Percentiles rank a stretch among this genome's conserved stretches.
Conservation (phyloP, 2,329 filamentous ascomycete genomes). For the Monilinia polystroma region DNA sequence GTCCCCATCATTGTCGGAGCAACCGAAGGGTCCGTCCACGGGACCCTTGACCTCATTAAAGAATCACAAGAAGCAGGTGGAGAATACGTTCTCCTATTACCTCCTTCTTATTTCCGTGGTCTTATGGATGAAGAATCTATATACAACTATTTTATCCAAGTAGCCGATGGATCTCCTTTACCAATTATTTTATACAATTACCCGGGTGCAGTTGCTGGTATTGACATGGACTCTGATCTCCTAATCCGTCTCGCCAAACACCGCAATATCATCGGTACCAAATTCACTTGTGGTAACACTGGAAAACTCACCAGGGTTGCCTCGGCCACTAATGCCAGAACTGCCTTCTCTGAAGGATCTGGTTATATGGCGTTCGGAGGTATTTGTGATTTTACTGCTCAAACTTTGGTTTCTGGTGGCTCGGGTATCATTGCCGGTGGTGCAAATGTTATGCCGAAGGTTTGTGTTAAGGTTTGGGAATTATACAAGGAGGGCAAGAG, state of each 20-base stretch:
- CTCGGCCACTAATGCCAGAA: slow-evolving; percentile 67
- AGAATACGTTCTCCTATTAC: slow-evolving; percentile 77
- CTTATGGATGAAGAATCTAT: slow-evolving; percentile 72
- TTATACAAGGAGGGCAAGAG: slow-evolving; percentile 70
- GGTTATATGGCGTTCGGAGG: slow-evolving; percentile 86
- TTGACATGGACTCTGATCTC: slow-evolving; percentile 87
- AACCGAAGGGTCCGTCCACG: slow-evolving; percentile 76
- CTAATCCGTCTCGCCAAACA: slow-evolving; percentile 77
- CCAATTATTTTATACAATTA: slow-evolving; percentile 91
- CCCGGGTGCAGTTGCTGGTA: slow-evolving; percentile 79
- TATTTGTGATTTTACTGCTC: slow-evolving; percentile 83
- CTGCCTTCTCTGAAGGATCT: slow-evolving; percentile 56
- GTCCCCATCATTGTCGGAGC: slow-evolving; percentile 82
- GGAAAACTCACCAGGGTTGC: slow-evolving; percentile 86
- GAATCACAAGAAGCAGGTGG: slow-evolving; percentile 67
- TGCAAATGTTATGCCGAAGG: slow-evolving; percentile 81
- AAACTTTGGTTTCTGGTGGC: slow-evolving; percentile 75
- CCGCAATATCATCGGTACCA: slow-evolving; percentile 82
- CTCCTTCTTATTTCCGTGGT: slow-evolving; percentile 78
- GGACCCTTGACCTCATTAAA: slow-evolving; percentile 73
- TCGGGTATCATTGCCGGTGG: slow-evolving; percentile 83
- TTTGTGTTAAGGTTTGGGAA: slow-evolving; percentile 76
- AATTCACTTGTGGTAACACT: slow-evolving; percentile 90
- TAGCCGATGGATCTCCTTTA: slow-evolving; percentile 73
- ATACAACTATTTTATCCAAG: slow-evolving; percentile 61